Base-by-base conservation (phyloP, 441 rosid species). In the Erodium trifolium region DNA sequence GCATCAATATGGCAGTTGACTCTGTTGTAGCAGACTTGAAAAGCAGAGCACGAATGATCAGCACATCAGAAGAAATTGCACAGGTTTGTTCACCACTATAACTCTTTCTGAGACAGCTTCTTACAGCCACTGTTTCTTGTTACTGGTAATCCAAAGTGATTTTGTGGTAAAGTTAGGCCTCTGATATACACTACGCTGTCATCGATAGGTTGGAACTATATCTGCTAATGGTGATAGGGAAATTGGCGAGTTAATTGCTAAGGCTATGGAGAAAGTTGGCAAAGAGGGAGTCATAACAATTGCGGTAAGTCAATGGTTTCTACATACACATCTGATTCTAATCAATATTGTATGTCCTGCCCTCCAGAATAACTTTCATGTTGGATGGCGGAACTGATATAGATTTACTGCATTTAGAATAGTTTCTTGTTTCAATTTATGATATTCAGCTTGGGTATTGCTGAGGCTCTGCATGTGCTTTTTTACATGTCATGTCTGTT, bases 201-300 rank as follows among this genome's bases (percentile, higher is more conserved):
- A 9, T 67, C n/a, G 62, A 18, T 75, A 91, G 98, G 97, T 93
- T 73, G 97, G 90, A 14, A 89, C 96, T 67, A 89, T 91, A 78
- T 89, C 98, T 73, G 97, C 96, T 55, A 93, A 93, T 66, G 97
- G 96, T 14, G 98, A 93, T 75, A 72, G 82, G 18, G 98, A 88
- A 78, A 93, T 93, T 65, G 97, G 98, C 73, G 97, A 93, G 78
- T 39, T 88, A 73, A 84, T 93, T 74, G 98, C 96, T 51, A 85
- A 92, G 81, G 98, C 97, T 70, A 91, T 91, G 97, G 97, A 87
- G 83, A 93, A 89, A 81, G 98, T 93, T 72, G 97, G 97, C 78
- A 93, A 88, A 85, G 91, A 91, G 79, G 97, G 98, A 70, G 88
- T 87, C 70, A 93, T 93, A 71, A 89, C 94, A 16, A 87, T 91